Base-by-base conservation (phyloP, 768 basidiomycete species). In the Nevesoporus exiguus region DNA sequence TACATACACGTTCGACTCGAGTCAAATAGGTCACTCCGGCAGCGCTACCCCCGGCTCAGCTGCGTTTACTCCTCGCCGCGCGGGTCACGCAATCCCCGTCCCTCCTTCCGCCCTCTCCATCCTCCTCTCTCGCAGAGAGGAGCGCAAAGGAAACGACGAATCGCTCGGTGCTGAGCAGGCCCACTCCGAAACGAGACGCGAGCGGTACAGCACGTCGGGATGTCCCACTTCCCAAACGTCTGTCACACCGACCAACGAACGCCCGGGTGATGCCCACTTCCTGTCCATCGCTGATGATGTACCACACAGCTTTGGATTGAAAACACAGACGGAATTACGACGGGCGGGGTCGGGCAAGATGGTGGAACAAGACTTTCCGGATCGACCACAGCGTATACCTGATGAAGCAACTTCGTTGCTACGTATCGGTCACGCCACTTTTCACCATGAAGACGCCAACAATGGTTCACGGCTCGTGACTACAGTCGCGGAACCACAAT, bases 91-190 rank as follows among this genome's bases (percentile, higher is more conserved):
- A 55, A 39, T 58, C 33, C 47, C 59, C 19, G 63, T 48, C 1
- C 57, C 56, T 15, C 71, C 71, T 33, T 76, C 74, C 3, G 69
- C 64, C 11, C 64, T 74, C 33, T 74, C 74, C n/a, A 45, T 74
- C 33, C 67, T 76, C 42, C 64, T 74, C 54, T 61, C 73, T 5
- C 68, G 51, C 3, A 63, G 58, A 31, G 49, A 55, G 21, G 57
- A 54, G 2, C 44, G 14, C 17, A 60, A 54, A 4, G 27, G 41
- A 30, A 51, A 39, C 19, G 36, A 41, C 15, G 50, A 47, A 37
- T 39, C 45, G 5, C 43, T 49, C 25, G 8, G 10, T 21, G 27
- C 15, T 13, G 54, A 52, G 14, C 58, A 46, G 21, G 19, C 39
- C 9, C 29, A 3, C 39, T 24, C 52, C 8, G 43, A 49, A 27